Base-by-base conservation (phyloP, 371 early-diverging fungal genomes). In the Coemansia sp. region DNA sequence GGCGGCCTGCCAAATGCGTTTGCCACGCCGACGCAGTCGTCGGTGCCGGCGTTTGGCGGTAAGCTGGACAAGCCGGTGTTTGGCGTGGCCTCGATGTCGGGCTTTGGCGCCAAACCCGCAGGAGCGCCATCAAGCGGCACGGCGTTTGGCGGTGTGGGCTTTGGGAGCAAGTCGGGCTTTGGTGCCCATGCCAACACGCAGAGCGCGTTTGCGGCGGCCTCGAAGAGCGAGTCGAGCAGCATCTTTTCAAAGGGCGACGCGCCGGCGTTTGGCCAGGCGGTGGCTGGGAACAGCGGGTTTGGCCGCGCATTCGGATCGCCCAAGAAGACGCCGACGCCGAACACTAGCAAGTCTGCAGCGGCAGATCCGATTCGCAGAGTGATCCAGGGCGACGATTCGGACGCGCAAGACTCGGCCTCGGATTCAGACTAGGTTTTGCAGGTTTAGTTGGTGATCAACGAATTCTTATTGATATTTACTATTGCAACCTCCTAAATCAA, bases 41-140 rank as follows among this genome's bases (percentile, higher is more conserved):
- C 67, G 6, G 30, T 54, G 6, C 58, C 55, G 0, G 62, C 43
- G 20, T 70, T 70, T 70, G 70, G 70, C 4, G 13, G 41, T 11
- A 65, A 62, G 38, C 43, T 70, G 48, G 65, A 61, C 31, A 61
- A 65, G 20, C 70, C 70, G 9, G 70, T 57, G 16, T 70, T 70
- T 61, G 70, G 70, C 8, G 62, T 70, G 8, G 52, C 54, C 2
- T 70, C 70, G 11, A 65, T 65, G 65, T 61, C 70, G 5, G 53
- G 57, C 11, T 60, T 52, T 47, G 66, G 55, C 30, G 49, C 49
- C 42, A 51, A 14, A 2, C 40, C 42, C 38, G 3, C 56, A 26
- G 42, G 35, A 31, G n/a, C 26, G 7, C 43, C 36, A 4, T 55
- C 20, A 4, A 40, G 55, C 11, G 39, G 51, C 35, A n/a, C 10